A percentile compares a stretch with the other conserved stretches of the same genome.
Evolutionary conservation across 208 protist genomes (phyloP).

Genomic region (Trichomonas vaginalis): DNA sequence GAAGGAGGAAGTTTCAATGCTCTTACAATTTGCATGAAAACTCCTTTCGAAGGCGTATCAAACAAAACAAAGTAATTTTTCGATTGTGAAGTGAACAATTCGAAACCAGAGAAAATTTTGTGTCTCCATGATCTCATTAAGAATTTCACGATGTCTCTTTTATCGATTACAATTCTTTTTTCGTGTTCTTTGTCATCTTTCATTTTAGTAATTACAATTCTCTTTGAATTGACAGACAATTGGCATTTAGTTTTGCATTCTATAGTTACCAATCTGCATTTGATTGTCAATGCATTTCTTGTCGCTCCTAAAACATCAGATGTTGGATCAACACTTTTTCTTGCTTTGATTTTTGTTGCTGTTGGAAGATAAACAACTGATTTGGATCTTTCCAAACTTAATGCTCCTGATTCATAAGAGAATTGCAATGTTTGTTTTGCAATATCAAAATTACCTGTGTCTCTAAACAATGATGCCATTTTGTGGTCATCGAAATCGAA

Average conservation of each 20-base stretch:
- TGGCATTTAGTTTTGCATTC: neutral
- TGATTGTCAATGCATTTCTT: neutral
- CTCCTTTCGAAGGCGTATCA: neutral
- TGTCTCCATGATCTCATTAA: neutral
- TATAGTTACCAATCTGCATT: neutral
- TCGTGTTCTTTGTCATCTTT: neutral
- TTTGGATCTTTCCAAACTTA: neutral
- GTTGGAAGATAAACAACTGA: neutral
- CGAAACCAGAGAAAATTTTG: neutral
- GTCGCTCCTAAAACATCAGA: neutral
- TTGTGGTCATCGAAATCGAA: neutral
- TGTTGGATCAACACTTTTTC: neutral
- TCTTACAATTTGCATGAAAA: neutral
- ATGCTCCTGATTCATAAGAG: neutral
- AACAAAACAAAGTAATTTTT: neutral
- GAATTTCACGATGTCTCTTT: neutral
- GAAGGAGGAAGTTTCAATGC: neutral
- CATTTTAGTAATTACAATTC: neutral
- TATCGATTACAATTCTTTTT: neutral
- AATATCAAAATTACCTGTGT: neutral
- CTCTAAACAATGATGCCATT: neutral
- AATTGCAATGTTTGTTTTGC: neutral
- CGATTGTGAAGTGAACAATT: neutral
- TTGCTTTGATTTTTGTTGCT: neutral
- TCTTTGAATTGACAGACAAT: neutral